Base-by-base conservation (phyloP, 1,284 basidiomycete genomes). In the Rhodotorula sp. region DNA sequence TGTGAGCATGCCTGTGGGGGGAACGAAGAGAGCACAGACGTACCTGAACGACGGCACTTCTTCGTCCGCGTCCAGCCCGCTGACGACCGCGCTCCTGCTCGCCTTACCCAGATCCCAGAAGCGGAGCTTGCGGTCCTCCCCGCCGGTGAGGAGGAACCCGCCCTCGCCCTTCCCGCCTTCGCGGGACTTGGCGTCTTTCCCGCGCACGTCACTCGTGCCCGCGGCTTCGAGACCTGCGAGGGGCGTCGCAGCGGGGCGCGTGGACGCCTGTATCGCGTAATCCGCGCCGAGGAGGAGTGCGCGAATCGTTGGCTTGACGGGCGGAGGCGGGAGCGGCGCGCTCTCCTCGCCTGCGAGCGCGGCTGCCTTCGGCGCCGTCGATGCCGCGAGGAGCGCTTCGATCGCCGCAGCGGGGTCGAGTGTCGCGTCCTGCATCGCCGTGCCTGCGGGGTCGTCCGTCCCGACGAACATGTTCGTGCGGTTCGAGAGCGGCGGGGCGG, bases 111-210 rank as follows among this genome's bases (percentile, higher is more conserved):
- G 82, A 81, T 96, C 92, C 92, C 91, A 94, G 72, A 92, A 85
- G 17, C 91, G 86, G 58, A 96, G 84, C 77, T 87, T 88, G 53
- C 88, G 86, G 80, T 96, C 93, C 74, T 92, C 90, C 0, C 91
- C 94, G 0, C 89, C 92, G 54, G 86, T 90, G 51, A 94, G 82
- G 81, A 93, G 85, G 79, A 89, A 95, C 1, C 91, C 93, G 34
- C 60, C 84, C 5, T 61, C 34, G 55, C 46, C 59, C 32, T 56
- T 46, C n/a, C n/a, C n/a, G 54, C 66, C n/a, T 22, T 50, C 27
- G 50, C 48, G 22, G 8, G 34, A 36, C 50, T 22, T 27, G 17
- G 6, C 61, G n/a, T 9, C 37, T 39, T 48, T 27, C 32, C 62
- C 44, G 34, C 34, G 44, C 27, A 32, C 63, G 54, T 25, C 63